These are phyloP conservation scores for Monosporozyma servazzii DNA, from an alignment of 805 yeast genomes.

Conservation along the genomic window DNA sequence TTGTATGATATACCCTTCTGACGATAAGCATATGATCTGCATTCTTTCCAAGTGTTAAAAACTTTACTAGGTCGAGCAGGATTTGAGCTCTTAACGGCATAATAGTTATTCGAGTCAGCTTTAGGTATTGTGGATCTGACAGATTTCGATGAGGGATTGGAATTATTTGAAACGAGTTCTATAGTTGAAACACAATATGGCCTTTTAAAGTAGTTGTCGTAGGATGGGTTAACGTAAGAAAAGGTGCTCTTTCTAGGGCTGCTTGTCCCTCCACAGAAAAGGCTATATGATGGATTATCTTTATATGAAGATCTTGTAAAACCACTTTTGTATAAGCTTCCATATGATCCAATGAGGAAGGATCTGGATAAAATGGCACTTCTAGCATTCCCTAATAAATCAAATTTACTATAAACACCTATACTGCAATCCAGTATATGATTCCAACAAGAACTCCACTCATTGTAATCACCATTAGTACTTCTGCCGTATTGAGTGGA, in stretches of 20 bases:
- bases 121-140: too few species aligned
- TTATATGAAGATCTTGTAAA: background rate
- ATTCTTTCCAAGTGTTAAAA: conserved; percentile 28
- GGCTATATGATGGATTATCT: background rate
- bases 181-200: background rate
- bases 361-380: too few species aligned
- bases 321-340: background rate
- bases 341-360: background rate
- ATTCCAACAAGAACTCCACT: too few species aligned
- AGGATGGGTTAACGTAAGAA: background rate
- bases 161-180: background rate
- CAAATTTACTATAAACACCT: too few species aligned
- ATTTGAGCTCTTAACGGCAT: conserved; percentile 29
- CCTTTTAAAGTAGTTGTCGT: background rate
- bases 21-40: conserved; percentile 24
- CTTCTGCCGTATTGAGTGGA: too few species aligned
- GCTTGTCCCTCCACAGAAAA: background rate
- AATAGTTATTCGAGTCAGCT: conserved; percentile 11
- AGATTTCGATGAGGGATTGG: background rate
- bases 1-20: conserved; percentile 35
- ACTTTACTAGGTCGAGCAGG: conserved; percentile 21
- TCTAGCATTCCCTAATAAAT: too few species aligned
- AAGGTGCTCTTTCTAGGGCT: background rate
- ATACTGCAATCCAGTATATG: too few species aligned
- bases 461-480: too few species aligned